These are phyloP conservation scores for Pecoramyces ruminantium DNA, from an alignment of 192 early-diverging fungal species.

Conservation along the genomic window DNA sequence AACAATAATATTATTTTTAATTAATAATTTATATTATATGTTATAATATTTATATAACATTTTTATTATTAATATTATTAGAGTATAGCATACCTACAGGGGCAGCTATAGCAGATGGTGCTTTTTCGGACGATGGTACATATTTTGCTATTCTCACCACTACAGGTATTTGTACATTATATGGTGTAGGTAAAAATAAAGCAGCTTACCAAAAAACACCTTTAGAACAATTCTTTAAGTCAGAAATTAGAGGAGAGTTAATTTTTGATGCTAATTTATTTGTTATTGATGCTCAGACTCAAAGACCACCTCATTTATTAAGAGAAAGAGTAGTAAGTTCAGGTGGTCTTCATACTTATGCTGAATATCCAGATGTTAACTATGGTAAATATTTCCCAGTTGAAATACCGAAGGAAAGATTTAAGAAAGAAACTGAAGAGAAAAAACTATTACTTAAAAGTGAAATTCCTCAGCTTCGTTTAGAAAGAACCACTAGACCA, in stretches of 20 bases:
- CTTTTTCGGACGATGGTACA: slow-evolving; percentile 57
- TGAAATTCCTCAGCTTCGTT: slow-evolving; percentile 22
- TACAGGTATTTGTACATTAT: slow-evolving; percentile 49
- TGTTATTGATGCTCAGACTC: slow-evolving; percentile 54
- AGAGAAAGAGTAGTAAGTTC: slow-evolving; percentile 15
- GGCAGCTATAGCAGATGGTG: slow-evolving; percentile 32
- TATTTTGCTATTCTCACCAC: slow-evolving; percentile 56
- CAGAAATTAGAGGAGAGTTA: slow-evolving; percentile 52
- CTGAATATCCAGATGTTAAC: slow-evolving; percentile 28
- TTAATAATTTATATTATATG: no score
- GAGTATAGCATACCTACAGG: slow-evolving; percentile 2
- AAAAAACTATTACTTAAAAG: slow-evolving; percentile 18
- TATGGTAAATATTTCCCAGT: slow-evolving; percentile 34
- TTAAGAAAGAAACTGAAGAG: slow-evolving; percentile 28
- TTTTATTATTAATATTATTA: no score
- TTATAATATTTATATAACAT: no score
- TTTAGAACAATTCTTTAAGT: slow-evolving; percentile 58
- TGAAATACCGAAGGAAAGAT: slow-evolving; percentile 13
- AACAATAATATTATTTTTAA: no score
- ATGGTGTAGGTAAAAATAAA: slow-evolving; percentile 39
- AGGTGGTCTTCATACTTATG: slow-evolving; percentile 48
- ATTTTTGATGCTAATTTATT: slow-evolving; percentile 37
- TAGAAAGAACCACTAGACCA: slow-evolving; percentile 6
- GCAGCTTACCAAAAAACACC: slow-evolving; percentile 19
- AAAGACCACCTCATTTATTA: slow-evolving; percentile 52